Base-by-base conservation (phyloP, 1,284 basidiomycete species). In the Cutaneotrichosporon daszewskae region DNA sequence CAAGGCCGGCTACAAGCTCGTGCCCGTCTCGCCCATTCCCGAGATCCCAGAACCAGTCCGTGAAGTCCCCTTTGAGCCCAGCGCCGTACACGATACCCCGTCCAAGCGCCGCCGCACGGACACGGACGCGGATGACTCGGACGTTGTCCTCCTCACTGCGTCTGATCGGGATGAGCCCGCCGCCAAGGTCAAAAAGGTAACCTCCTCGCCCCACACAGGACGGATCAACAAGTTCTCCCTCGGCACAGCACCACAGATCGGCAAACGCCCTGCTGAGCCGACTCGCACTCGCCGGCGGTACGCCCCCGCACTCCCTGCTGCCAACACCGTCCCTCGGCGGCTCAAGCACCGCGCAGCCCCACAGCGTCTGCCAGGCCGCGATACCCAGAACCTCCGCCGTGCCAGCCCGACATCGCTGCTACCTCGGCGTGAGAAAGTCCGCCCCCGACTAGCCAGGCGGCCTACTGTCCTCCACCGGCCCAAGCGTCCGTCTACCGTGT, bases 371-470 rank as follows among this genome's bases (percentile, higher is more conserved):
- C 31, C 24, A 5, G 20, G 18, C 16, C 37, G 25, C 32, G 37
- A 40, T 27, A 45, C 39, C 1, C 26, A 16, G 3, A 22, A 47
- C 7, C 40, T 42, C 20, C 40, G 35, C 14, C 40, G 40, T 26
- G n/a, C n/a, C 6, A 37, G 34, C 6, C 35, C 42, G 5, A 37
- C 38, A 6, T 37, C 42, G 2, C 26, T 34, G 8, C 20, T 33
- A 4, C 28, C 47, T 2, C 29, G 35, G 5, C 34, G 47, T 14
- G 25, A 24, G 25, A 35, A 35, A 14, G 37, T 34, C 16, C 42
- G 42, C 4, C 16, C 20, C 20, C 32, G 36, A 6, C n/a, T n/a
- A n/a, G n/a, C n/a, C n/a, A n/a, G n/a, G n/a, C n/a, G n/a, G n/a
- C n/a, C n/a, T n/a, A n/a, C n/a, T n/a, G n/a, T n/a, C n/a, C n/a